Conservation (phyloP, 2,329 filamentous ascomycete species). For the Paramyrothecium sp. region DNA sequence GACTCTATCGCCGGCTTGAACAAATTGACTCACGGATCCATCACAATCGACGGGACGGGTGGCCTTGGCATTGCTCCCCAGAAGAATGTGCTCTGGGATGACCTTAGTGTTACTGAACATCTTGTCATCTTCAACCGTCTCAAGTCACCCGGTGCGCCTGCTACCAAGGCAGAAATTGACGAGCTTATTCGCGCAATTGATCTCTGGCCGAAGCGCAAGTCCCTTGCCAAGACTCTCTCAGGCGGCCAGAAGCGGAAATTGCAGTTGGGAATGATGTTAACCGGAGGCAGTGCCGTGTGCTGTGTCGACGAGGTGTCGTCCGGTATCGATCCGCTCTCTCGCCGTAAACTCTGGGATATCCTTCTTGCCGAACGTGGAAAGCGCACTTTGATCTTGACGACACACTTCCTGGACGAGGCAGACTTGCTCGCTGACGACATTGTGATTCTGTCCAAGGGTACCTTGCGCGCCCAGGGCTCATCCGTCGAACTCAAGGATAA, state of each 20-base stretch:
- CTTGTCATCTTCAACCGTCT: conserved; percentile 69
- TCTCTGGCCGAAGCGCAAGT: conserved; percentile 60
- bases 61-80: conserved; percentile 74
- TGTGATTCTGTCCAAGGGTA: conserved; percentile 66
- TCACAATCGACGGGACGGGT: conserved; percentile 64
- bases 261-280: conserved; percentile 77
- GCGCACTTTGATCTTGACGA: conserved; percentile 69
- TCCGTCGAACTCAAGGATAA: conserved; percentile 67
- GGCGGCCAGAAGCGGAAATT: conserved; percentile 77
- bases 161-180: conserved; percentile 45
- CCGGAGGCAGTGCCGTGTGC: conserved; percentile 69
- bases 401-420: conserved; percentile 74
- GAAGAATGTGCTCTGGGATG: conserved; percentile 75
- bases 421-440: conserved; percentile 71
- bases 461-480: conserved; percentile 64
- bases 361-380: conserved; percentile 64
- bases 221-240: conserved; percentile 63
- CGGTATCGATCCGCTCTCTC: conserved; percentile 69
- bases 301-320: conserved; percentile 74
- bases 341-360: conserved; percentile 52
- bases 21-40: conserved; percentile 53
- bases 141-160: conserved; percentile 53
- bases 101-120: conserved; percentile 71
- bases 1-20: conserved; percentile 27
- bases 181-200: conserved; percentile 62